A percentile compares a stretch with the other conserved stretches of the same genome.
Evolutionary conservation across 179 eudicot genomes (phyloP).

Genomic region (Drosera spatulata): DNA sequence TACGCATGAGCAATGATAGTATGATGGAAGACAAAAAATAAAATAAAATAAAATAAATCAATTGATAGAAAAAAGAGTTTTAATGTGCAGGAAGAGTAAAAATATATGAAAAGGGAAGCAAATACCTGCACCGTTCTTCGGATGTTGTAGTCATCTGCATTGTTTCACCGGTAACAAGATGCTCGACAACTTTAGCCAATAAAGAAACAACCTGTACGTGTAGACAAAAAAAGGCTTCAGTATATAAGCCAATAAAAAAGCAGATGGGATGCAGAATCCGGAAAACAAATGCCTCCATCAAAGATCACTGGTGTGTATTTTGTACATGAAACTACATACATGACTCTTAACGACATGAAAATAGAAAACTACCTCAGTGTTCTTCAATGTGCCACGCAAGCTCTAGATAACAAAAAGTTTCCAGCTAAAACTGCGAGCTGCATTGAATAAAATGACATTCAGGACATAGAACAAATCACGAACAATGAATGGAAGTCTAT

Average conservation of each 20-base stretch:
- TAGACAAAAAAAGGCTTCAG: not conserved
- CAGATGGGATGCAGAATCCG: not conserved
- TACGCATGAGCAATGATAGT: too few species aligned
- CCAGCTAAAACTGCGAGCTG: conserved; percentile 93
- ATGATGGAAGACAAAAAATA: too few species aligned
- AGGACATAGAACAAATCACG: too few species aligned
- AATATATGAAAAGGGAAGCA: conserved; percentile 1
- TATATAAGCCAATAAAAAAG: not conserved
- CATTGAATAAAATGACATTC: conserved; percentile 13
- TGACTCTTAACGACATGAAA: not conserved
- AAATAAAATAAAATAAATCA: too few species aligned
- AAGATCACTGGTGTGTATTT: not conserved
- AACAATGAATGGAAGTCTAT: too few species aligned
- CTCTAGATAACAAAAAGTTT: conserved; percentile 90
- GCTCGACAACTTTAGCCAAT: conserved; percentile 77
- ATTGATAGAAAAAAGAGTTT: too few species aligned
- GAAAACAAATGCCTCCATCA: not conserved
- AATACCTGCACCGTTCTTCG: conserved; percentile 81
- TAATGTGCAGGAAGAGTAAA: not conserved
- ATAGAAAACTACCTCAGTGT: conserved; percentile 56
- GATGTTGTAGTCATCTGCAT: conserved; percentile 92
- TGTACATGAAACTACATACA: not conserved
- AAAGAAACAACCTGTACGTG: conserved; percentile 72
- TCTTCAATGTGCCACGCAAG: conserved; percentile 77
- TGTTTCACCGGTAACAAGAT: conserved; percentile 97